These are phyloP conservation scores for Claviceps pusilla DNA, from an alignment of 2,329 filamentous ascomycete species.

Conservation along the genomic window DNA sequence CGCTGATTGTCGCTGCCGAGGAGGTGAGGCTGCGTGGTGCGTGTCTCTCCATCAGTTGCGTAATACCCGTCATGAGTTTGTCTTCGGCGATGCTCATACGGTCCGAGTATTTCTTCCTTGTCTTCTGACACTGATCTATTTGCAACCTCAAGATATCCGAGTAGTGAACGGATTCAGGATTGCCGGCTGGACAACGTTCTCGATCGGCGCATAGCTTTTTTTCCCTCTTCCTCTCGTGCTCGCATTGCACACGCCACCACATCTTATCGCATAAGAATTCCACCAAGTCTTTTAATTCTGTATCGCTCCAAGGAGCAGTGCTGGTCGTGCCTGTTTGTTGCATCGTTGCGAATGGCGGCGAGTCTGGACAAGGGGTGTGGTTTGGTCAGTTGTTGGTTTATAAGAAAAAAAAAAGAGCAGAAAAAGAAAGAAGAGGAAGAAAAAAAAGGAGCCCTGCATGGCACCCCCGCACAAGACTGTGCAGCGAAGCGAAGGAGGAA, in stretches of 20 bases:
- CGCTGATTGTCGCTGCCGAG: background rate
- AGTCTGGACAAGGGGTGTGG: background rate
- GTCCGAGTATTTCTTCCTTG: constrained; percentile 4
- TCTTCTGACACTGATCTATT: constrained; percentile 5
- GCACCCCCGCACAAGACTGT: background rate
- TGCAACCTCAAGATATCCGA: constrained; percentile 9
- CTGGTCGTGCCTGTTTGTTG: background rate
- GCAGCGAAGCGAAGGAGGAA: background rate
- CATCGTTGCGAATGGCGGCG: constrained; percentile 1
- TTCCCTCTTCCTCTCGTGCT: constrained; percentile 8
- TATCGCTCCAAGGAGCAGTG: background rate
- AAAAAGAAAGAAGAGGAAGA: background rate
- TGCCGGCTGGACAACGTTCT: constrained; percentile 7
- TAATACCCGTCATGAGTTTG: background rate
- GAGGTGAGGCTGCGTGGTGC: background rate
- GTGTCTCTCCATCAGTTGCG: background rate
- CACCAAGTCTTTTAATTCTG: constrained; percentile 6
- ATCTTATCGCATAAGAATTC: constrained; percentile 13
- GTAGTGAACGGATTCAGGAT: constrained; percentile 11
- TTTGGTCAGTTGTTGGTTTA: background rate
- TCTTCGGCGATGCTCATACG: constrained; percentile 5
- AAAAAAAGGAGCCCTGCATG: too few relatives aligned
- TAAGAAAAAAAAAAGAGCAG: background rate
- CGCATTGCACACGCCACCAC: constrained; percentile 8
- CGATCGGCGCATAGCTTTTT: constrained; percentile 8